Evolutionary conservation across 169 alveolate genomes (phyloP).

Genomic region (Plasmodium malariae): DNA sequence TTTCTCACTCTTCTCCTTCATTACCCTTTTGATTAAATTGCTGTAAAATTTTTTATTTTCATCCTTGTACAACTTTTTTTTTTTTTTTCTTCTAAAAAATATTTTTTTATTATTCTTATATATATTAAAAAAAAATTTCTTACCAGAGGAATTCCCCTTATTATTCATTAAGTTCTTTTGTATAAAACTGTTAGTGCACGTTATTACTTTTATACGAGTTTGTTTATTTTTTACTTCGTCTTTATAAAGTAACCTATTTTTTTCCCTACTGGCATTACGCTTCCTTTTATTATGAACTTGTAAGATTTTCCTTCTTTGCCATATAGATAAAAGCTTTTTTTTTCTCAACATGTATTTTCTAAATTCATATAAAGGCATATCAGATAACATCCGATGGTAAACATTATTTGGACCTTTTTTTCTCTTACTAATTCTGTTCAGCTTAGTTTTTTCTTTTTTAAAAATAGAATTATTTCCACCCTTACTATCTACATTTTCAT

Average conservation of each 20-base stretch:
- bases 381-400: neutral
- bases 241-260: neutral
- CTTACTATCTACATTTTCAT: constrained; percentile 23
- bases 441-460: neutral
- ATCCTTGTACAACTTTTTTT: too few species aligned
- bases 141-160: neutral
- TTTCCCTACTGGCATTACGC: neutral
- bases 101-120: constrained; percentile 15
- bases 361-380: constrained; percentile 16
- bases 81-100: constrained; percentile 30
- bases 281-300: neutral
- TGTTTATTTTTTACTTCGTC: neutral
- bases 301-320: constrained; percentile 8
- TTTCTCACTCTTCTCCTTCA: neutral
- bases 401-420: constrained; percentile 9
- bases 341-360: constrained; percentile 23
- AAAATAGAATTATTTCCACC: neutral
- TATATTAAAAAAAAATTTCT: constrained; percentile 11
- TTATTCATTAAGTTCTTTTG: neutral
- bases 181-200: constrained; percentile 15
- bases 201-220: constrained; percentile 23
- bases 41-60: too few species aligned
- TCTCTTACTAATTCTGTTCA: constrained; percentile 16
- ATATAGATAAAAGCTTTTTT: constrained; percentile 3
- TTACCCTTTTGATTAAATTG: neutral